A percentile compares a stretch with the other conserved stretches of the same genome.
Conservation (phyloP, 352 stramenopile genomes). For the Globisporangium yorkense region DNA sequence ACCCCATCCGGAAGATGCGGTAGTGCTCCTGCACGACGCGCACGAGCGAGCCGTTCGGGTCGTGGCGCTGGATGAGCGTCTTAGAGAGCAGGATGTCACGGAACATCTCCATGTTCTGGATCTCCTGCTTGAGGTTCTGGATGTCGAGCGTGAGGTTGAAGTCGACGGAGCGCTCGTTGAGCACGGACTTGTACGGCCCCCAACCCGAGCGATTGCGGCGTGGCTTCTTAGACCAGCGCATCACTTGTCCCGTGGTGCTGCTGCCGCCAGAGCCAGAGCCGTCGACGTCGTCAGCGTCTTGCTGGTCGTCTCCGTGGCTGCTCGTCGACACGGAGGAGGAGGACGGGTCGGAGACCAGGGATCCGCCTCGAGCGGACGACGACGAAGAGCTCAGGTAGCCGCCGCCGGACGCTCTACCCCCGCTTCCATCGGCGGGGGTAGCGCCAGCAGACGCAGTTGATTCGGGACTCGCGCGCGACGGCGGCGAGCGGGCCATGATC, state of each 20-base stretch:
- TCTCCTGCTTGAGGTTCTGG: constrained; percentile 31
- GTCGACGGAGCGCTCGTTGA: constrained; percentile 22
- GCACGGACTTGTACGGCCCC: constrained; percentile 14
- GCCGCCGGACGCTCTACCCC: neutral
- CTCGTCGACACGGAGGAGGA: neutral
- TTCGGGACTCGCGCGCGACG: neutral
- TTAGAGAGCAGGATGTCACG: constrained; percentile 23
- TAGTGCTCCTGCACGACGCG: constrained; percentile 22
- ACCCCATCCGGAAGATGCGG: constrained; percentile 19
- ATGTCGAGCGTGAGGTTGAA: constrained; percentile 36
- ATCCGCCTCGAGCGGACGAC: neutral
- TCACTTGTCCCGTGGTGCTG: neutral
- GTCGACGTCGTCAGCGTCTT: neutral
- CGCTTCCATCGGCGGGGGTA: neutral
- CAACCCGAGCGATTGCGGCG: constrained; percentile 7
- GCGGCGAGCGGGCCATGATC: neutral
- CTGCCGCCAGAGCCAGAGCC: neutral
- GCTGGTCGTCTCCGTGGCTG: neutral
- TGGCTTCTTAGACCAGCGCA: constrained; percentile 9
- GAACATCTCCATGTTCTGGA: constrained; percentile 20
- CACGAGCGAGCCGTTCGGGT: constrained; percentile 21
- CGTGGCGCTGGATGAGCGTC: constrained; percentile 16
- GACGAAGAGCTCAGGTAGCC: constrained; percentile 1
- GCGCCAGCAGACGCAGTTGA: neutral
- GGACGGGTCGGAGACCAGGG: neutral